phyloP scores from a whole-genome alignment of 805 yeast species.

The Hanseniaspora opuntiae region DNA sequence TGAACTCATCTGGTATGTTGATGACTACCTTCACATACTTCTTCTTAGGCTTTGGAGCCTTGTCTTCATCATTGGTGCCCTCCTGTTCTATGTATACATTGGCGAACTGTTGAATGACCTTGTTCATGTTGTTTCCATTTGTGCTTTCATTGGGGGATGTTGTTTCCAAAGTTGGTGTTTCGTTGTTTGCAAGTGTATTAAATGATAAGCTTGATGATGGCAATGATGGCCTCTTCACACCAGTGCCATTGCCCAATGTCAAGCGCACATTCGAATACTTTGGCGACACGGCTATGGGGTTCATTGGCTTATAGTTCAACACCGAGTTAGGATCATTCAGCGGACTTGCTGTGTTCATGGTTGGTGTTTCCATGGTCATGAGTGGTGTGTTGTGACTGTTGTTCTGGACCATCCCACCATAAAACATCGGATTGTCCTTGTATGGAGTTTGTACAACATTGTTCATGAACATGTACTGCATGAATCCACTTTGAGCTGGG shows the following conservation, averaged over 20 bases:
- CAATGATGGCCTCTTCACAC: not conserved
- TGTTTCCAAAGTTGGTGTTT: not conserved
- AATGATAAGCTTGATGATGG: not conserved
- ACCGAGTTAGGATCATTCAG: not conserved
- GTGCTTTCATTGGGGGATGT: not conserved
- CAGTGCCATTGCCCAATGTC: not conserved
- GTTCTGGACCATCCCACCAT: not conserved
- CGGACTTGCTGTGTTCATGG: not conserved
- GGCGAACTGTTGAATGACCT: slow-evolving; percentile 8
- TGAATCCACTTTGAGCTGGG: not conserved
- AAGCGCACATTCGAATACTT: slow-evolving; percentile 5
- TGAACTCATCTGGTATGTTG: slow-evolving; percentile 4
- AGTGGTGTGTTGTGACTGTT: not conserved
- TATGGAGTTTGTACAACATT: not conserved
- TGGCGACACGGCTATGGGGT: not conserved
- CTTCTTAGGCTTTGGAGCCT: not conserved
- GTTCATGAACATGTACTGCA: not conserved
- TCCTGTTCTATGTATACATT: slow-evolving; percentile 5
- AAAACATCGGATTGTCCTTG: slow-evolving; percentile 5
- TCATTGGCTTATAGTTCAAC: not conserved
- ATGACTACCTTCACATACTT: slow-evolving; percentile 3
- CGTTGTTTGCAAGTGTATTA: not conserved
- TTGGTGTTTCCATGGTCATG: not conserved
- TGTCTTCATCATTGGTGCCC: not conserved
- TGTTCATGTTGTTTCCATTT: not conserved